Evolutionary conservation across 2,329 filamentous ascomycete species (phyloP).

Genomic region (Rutstroemia sp.): DNA sequence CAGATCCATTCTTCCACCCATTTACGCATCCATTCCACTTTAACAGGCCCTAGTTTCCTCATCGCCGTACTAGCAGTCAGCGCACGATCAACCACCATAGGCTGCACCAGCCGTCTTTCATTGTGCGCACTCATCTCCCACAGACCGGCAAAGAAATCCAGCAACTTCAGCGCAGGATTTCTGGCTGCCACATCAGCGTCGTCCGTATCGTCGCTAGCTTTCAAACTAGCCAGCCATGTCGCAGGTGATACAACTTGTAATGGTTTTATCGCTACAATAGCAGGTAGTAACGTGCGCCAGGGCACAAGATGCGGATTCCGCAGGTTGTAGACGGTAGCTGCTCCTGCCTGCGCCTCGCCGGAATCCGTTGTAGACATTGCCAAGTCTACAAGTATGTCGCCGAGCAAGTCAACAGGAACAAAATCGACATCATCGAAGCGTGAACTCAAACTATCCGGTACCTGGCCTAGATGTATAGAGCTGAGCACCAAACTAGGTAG

Average conservation of each 20-base stretch:
- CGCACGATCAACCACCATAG: not conserved
- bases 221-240: not conserved
- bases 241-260: not conserved
- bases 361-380: not conserved
- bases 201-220: not conserved
- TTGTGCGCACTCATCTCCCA: not conserved
- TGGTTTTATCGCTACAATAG: not conserved
- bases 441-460: slow-evolving; percentile 33
- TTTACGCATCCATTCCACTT: not conserved
- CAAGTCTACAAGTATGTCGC: slow-evolving; percentile 32
- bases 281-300: not conserved
- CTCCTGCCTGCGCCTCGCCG: not conserved
- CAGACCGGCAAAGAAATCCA: not conserved
- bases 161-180: not conserved
- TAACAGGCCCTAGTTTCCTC: not conserved
- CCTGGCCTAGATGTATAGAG: slow-evolving; percentile 29
- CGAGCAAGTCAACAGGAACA: slow-evolving; percentile 37
- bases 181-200: not conserved
- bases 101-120: not conserved
- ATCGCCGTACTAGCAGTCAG: not conserved
- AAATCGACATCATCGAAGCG: slow-evolving; percentile 33
- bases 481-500: slow-evolving; percentile 40
- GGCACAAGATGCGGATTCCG: not conserved
- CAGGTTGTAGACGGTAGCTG: not conserved
- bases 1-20: not conserved